These are phyloP conservation scores for Vitis hybrid DNA, from an alignment of 177 flowering plant genomes.

Conservation along the genomic window DNA sequence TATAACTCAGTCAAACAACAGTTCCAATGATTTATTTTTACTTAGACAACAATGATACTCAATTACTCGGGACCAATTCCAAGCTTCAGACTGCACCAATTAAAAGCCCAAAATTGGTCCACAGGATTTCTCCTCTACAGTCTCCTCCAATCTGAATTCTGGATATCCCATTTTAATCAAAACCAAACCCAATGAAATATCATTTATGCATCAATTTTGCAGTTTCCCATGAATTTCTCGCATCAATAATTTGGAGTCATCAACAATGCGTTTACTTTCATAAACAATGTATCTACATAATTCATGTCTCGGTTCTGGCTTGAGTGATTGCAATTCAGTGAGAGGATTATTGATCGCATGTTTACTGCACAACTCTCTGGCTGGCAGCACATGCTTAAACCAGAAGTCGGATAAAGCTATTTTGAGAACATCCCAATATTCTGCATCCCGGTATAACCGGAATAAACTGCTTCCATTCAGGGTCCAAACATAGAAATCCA, in stretches of 20 bases:
- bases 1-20: no score
- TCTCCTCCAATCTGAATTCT: no score
- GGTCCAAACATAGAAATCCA: slow-evolving; percentile 83
- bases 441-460: slow-evolving; percentile 47
- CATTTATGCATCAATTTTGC: slow-evolving; percentile 18
- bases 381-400: slow-evolving; percentile 76
- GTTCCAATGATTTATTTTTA: no score
- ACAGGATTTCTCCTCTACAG: no score
- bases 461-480: slow-evolving; percentile 70
- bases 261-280: slow-evolving; percentile 48
- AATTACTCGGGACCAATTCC: no score
- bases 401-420: slow-evolving; percentile 70
- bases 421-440: slow-evolving; percentile 60
- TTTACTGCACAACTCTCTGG: slow-evolving; percentile 40
- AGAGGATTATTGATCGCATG: slow-evolving; percentile 33
- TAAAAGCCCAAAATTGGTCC: no score
- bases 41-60: no score
- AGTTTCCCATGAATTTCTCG: slow-evolving; percentile 57
- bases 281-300: slow-evolving; percentile 39
- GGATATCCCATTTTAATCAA: no score
- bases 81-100: no score
- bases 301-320: slow-evolving; percentile 63
- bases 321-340: slow-evolving; percentile 27
- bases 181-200: background rate
- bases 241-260: slow-evolving; percentile 41